Evolutionary conservation across 2,329 filamentous ascomycete species (phyloP).

Genomic region (Pseudocercospora fuligena): DNA sequence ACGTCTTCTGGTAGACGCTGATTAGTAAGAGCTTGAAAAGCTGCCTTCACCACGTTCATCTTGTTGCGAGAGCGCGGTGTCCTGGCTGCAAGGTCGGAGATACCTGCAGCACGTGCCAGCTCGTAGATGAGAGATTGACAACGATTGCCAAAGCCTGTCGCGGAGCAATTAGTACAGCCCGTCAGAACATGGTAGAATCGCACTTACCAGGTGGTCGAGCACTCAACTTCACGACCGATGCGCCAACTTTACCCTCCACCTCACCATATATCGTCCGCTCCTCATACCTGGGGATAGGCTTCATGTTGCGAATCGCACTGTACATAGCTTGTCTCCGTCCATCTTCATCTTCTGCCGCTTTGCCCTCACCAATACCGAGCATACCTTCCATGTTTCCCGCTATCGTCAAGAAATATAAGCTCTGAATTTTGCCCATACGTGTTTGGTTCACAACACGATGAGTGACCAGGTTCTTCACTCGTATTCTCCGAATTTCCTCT

Average conservation of each 20-base stretch:
- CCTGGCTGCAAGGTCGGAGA: slow-evolving; percentile 81
- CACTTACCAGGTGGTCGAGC: slow-evolving; percentile 82
- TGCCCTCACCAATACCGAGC: slow-evolving; percentile 87
- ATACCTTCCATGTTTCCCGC: slow-evolving; percentile 87
- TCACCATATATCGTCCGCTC: slow-evolving; percentile 88
- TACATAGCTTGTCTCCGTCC: slow-evolving; percentile 75
- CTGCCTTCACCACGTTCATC: slow-evolving; percentile 97
- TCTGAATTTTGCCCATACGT: slow-evolving; percentile 88
- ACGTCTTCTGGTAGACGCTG: slow-evolving; percentile 90
- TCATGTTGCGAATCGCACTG: slow-evolving; percentile 87
- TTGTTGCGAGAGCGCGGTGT: slow-evolving; percentile 88
- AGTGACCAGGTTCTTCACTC: slow-evolving; percentile 72
- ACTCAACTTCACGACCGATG: slow-evolving; percentile 81
- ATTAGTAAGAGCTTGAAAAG: slow-evolving; percentile 78
- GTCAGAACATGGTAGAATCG: not conserved
- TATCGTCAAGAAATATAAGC: slow-evolving; percentile 74
- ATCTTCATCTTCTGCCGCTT: slow-evolving; percentile 74
- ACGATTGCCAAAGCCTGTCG: slow-evolving; percentile 86
- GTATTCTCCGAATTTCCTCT: slow-evolving; percentile 57
- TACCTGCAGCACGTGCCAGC: slow-evolving; percentile 84
- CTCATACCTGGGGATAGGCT: slow-evolving; percentile 89
- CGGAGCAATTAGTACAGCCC: slow-evolving; percentile 13
- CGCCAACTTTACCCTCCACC: slow-evolving; percentile 81
- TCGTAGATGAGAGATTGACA: slow-evolving; percentile 92
- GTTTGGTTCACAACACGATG: slow-evolving; percentile 90